phyloP scores from a whole-genome alignment of 176 grass and related monocot genomes.

The Thalia dealbata region DNA sequence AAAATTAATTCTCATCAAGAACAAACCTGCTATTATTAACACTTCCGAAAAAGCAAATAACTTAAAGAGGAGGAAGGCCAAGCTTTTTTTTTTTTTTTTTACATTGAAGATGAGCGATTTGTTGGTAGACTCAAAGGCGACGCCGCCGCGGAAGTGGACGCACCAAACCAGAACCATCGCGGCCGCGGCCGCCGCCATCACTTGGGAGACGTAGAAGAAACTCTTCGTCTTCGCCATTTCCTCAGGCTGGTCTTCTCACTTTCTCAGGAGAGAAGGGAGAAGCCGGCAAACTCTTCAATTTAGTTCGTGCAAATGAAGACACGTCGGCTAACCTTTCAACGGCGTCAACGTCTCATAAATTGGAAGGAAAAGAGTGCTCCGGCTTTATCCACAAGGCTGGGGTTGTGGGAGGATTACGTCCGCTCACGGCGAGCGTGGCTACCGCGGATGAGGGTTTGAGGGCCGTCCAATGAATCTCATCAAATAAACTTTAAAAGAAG shows the following conservation, averaged over 20 bases:
- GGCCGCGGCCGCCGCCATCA: constrained; percentile 29
- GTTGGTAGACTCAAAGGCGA: constrained; percentile 37
- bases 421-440: neutral
- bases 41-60: neutral
- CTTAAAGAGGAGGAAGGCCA: neutral
- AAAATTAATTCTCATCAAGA: neutral
- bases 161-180: constrained; percentile 72
- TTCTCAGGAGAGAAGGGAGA: neutral
- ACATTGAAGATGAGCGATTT: constrained; percentile 77
- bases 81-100: no score
- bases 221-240: constrained; percentile 17
- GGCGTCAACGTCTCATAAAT: neutral
- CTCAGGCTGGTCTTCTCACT: constrained; percentile 10
- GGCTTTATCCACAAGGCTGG: neutral
- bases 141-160: constrained; percentile 59
- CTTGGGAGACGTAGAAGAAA: constrained; percentile 33
- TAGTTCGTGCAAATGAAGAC: no score
- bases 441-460: neutral
- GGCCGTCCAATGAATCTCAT: no score
- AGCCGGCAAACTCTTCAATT: no score
- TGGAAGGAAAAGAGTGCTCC: neutral
- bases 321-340: no score
- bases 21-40: neutral
- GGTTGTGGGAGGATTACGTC: neutral
- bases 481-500: no score